These are phyloP conservation scores for Lasiodiplodia sp. DNA, from an alignment of 2,329 filamentous ascomycete species.

Conservation along the genomic window DNA sequence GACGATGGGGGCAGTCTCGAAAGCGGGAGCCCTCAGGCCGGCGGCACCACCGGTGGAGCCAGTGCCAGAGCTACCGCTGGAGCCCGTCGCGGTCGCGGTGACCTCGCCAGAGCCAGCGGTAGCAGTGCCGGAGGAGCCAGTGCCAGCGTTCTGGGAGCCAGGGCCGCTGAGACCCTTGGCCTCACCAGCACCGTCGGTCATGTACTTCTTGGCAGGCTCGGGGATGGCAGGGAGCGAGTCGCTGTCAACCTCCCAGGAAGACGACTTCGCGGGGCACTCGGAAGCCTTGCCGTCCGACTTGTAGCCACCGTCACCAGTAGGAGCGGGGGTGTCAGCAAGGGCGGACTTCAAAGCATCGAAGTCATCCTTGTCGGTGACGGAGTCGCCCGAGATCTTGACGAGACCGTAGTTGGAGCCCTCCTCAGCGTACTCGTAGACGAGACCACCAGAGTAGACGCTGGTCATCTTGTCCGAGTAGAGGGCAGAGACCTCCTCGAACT, in stretches of 20 bases:
- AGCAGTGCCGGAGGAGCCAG: slow-evolving; percentile 53
- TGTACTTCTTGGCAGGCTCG: slow-evolving; percentile 61
- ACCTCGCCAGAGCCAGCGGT: slow-evolving; percentile 59
- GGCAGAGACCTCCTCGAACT: slow-evolving; percentile 79
- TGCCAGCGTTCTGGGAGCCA: slow-evolving; percentile 65
- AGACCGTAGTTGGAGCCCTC: slow-evolving; percentile 74
- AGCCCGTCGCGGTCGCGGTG: slow-evolving; percentile 44
- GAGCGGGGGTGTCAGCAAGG: slow-evolving; percentile 58
- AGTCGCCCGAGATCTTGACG: slow-evolving; percentile 66
- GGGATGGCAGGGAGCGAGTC: slow-evolving; percentile 65
- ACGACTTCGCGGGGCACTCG: slow-evolving; percentile 61
- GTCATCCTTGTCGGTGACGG: slow-evolving; percentile 66
- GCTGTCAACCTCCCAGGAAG: slow-evolving; percentile 63
- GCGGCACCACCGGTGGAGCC: slow-evolving; percentile 53
- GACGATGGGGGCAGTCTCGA: slow-evolving; percentile 59
- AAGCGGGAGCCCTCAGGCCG: slow-evolving; percentile 52
- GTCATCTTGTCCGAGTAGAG: slow-evolving; percentile 88
- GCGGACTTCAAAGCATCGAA: slow-evolving; percentile 65
- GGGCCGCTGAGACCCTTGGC: slow-evolving; percentile 61
- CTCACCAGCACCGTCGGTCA: slow-evolving; percentile 65
- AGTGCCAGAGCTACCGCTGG: slow-evolving; percentile 38
- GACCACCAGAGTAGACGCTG: slow-evolving; percentile 88
- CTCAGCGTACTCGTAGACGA: slow-evolving; percentile 93
- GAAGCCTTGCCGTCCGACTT: slow-evolving; percentile 61
- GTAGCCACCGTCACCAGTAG: slow-evolving; percentile 66